Conservation (phyloP, 495 filamentous ascomycete genomes). For the Podospora fimiseda region DNA sequence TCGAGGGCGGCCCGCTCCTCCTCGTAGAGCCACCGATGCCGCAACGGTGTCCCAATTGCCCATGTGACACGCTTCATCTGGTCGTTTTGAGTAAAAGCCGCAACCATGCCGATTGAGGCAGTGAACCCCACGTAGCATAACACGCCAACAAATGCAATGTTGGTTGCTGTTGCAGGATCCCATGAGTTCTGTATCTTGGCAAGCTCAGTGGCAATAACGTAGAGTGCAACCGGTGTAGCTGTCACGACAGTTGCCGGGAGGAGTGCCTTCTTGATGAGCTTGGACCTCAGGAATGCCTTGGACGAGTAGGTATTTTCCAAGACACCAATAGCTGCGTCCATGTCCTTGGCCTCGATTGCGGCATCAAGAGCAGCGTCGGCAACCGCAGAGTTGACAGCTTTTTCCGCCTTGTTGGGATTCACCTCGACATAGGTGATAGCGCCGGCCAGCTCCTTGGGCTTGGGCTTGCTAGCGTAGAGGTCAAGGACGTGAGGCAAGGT, state of each 20-base stretch:
- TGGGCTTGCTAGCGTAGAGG: conserved; percentile 78
- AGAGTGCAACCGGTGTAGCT: conserved; percentile 62
- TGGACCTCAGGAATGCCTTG: conserved; percentile 63
- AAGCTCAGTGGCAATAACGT: conserved; percentile 57
- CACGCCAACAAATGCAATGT: conserved; percentile 73
- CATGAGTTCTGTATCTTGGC: conserved; percentile 60
- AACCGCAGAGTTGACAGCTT: conserved; percentile 59
- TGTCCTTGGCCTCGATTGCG: conserved; percentile 69
- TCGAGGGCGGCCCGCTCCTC: conserved; percentile 89
- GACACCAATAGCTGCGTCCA: conserved; percentile 69
- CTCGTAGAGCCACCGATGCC: conserved; percentile 84
- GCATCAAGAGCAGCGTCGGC: conserved; percentile 66
- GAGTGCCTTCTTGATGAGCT: conserved; percentile 46
- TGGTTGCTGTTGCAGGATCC: conserved; percentile 61
- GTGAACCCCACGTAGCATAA: conserved; percentile 75
- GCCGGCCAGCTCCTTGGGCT: conserved; percentile 54
- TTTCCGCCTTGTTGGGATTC: conserved; percentile 60
- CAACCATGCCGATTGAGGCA: conserved; percentile 72
- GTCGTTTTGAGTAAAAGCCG: conserved; percentile 78
- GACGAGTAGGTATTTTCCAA: conserved; percentile 71
- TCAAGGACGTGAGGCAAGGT: conserved; percentile 71
- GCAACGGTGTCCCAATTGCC: conserved; percentile 70
- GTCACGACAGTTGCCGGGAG: conserved; percentile 35
- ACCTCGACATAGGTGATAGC: conserved; percentile 54
- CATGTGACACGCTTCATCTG: conserved; percentile 92